phyloP scores from a whole-genome alignment of 306 rosid genomes.

The Cyclanthera cordifolia region DNA sequence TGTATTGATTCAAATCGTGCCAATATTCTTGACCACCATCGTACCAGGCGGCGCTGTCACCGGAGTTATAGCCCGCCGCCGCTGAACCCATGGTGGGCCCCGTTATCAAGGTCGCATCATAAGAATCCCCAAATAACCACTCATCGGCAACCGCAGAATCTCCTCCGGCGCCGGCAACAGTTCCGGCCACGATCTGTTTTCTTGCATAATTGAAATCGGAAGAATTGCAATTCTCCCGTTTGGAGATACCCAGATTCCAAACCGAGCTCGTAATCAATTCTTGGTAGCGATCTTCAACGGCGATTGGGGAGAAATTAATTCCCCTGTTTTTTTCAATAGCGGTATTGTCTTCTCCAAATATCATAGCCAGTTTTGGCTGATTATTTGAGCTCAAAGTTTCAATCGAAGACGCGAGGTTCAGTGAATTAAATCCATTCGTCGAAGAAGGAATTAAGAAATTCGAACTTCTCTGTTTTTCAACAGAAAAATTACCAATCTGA shows the following conservation, averaged over 20 bases:
- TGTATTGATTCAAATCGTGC: too few species aligned
- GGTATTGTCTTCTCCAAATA: conserved; percentile 32
- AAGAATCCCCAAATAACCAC: conserved; percentile 81
- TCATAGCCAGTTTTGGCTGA: conserved; percentile 66
- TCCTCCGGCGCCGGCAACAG: conserved; percentile 9
- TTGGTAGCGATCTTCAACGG: neutral
- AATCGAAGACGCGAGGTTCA: conserved; percentile 65
- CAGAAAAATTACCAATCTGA: conserved; percentile 28
- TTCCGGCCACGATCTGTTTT: conserved; percentile 15
- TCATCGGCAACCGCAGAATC: conserved; percentile 34
- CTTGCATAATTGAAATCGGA: conserved; percentile 13
- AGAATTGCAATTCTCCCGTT: conserved; percentile 7
- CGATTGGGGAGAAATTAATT: neutral
- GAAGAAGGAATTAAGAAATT: neutral
- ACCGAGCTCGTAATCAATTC: conserved; percentile 18
- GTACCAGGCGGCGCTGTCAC: conserved; percentile 23
- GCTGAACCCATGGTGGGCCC: conserved; percentile 19
- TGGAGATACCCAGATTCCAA: conserved; percentile 28
- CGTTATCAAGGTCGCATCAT: conserved; percentile 29
- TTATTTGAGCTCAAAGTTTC: conserved; percentile 85
- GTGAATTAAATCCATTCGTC: conserved; percentile 5
- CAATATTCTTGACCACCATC: neutral
- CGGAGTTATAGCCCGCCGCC: conserved; percentile 29
- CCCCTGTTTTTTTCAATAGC: conserved; percentile 6
- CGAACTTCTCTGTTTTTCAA: conserved; percentile 11